Conservation (phyloP, 257 asterid genomes). For the Scutellaria baicalensis region DNA sequence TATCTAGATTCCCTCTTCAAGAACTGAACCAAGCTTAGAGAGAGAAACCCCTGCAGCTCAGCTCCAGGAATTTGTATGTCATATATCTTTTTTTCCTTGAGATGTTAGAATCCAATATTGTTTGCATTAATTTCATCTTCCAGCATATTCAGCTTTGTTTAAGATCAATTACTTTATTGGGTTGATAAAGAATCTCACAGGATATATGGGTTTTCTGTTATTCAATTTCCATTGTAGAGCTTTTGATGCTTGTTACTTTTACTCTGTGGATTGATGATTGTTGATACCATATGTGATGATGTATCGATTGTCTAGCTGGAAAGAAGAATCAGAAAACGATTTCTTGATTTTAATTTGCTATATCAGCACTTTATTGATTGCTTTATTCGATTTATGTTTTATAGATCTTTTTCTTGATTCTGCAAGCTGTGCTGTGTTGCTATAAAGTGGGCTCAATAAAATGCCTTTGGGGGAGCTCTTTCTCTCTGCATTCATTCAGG, state of each 20-base stretch:
- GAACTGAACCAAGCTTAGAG: neutral
- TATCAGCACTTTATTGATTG: neutral
- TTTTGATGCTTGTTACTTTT: neutral
- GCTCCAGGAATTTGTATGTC: neutral
- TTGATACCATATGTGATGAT: neutral
- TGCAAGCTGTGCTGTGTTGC: neutral
- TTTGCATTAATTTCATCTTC: too few species aligned
- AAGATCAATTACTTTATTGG: neutral
- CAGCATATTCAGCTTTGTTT: too few species aligned
- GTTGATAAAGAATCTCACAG: neutral
- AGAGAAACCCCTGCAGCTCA: neutral
- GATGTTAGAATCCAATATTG: too few species aligned
- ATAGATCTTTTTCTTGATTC: constrained; percentile 2
- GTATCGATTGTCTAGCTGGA: neutral
- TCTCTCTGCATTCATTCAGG: constrained; percentile 49
- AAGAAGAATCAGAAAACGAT: neutral
- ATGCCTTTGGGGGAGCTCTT: constrained; percentile 64
- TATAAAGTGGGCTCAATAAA: constrained; percentile 7
- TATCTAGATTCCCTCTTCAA: neutral
- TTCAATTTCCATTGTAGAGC: too few species aligned
- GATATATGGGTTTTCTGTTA: too few species aligned
- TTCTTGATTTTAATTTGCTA: neutral
- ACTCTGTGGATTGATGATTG: neutral
- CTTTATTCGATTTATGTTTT: neutral
- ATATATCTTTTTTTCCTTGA: neutral